Conservation (phyloP, 306 rosid species). For the Cucurbita pepo region DNA sequence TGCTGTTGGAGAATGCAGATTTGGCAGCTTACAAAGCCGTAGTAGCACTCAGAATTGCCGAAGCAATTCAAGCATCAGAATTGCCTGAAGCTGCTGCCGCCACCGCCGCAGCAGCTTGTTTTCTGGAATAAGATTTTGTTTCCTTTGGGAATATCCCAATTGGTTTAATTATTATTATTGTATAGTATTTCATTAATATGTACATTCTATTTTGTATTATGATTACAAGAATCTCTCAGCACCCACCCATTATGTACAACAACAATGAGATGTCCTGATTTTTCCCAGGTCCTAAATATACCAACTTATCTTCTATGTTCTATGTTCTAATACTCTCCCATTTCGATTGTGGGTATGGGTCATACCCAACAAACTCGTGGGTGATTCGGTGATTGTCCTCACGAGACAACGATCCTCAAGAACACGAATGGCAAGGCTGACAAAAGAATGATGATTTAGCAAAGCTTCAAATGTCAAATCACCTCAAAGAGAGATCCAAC, state of each 20-base stretch:
- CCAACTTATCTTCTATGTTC: too few species aligned
- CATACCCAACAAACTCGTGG: too few species aligned
- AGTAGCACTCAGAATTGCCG: conserved; percentile 38
- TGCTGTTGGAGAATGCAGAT: conserved; percentile 55
- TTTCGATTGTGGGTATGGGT: too few species aligned
- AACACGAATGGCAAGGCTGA: too few species aligned
- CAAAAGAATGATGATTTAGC: too few species aligned
- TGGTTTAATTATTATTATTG: conserved; percentile 14
- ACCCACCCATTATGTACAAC: conserved; percentile 24
- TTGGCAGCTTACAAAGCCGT: conserved; percentile 45
- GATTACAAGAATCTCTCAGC: conserved; percentile 26
- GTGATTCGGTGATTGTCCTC: too few species aligned
- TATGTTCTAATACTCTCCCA: too few species aligned
- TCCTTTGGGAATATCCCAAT: background rate
- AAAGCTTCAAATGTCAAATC: too few species aligned
- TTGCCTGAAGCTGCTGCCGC: background rate
- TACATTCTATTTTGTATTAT: conserved; percentile 33
- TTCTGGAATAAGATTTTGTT: conserved; percentile 32
- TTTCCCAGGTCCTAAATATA: background rate
- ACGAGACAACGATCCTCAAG: too few species aligned
- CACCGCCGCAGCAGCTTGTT: background rate
- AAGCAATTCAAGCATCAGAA: conserved; percentile 31
- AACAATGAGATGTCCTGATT: conserved; percentile 19
- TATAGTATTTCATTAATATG: conserved; percentile 54
- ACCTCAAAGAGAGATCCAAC: too few species aligned